A percentile compares a stretch with the other conserved stretches of the same genome.
These are phyloP conservation scores for Russula foetens DNA, from an alignment of 768 basidiomycete species.

Conservation along the genomic window DNA sequence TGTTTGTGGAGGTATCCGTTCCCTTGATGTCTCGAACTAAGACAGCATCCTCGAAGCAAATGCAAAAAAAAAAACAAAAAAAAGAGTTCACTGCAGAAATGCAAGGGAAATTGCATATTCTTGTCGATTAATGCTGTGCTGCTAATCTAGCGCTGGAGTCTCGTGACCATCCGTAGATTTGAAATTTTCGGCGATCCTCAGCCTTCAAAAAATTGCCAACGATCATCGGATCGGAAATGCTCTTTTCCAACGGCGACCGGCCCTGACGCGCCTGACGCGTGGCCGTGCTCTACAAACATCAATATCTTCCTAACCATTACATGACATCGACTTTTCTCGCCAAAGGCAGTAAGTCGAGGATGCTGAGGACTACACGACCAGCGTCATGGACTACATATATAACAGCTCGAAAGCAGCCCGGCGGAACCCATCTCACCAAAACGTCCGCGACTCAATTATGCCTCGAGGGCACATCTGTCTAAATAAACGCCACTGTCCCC, in stretches of 20 bases:
- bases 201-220: conserved; percentile 50
- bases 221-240: conserved; percentile 60
- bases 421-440: conserved; percentile 64
- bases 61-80: no score
- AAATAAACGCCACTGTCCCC: conserved; percentile 68
- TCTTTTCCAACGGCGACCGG: conserved; percentile 62
- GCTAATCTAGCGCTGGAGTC: conserved; percentile 57
- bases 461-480: conserved; percentile 56
- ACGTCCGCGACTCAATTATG: conserved; percentile 72
- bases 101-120: conserved; percentile 67
- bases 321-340: conserved; percentile 70
- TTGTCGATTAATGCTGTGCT: conserved; percentile 73
- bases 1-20: conserved; percentile 33
- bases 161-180: conserved; percentile 54
- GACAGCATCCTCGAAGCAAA: conserved; percentile 52
- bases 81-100: conserved; percentile 44
- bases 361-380: conserved; percentile 46
- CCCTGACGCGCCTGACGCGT: conserved; percentile 55
- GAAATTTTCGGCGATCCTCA: conserved; percentile 45
- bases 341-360: conserved; percentile 64
- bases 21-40: conserved; percentile 67
- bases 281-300: conserved; percentile 50
- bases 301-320: conserved; percentile 75
- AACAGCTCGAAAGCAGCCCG: conserved; percentile 80
- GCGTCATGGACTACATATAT: conserved; percentile 73